Percentiles rank a stretch among this genome's conserved stretches.
Conservation (phyloP, 2,329 filamentous ascomycete genomes). For the Kalmusia sp. region DNA sequence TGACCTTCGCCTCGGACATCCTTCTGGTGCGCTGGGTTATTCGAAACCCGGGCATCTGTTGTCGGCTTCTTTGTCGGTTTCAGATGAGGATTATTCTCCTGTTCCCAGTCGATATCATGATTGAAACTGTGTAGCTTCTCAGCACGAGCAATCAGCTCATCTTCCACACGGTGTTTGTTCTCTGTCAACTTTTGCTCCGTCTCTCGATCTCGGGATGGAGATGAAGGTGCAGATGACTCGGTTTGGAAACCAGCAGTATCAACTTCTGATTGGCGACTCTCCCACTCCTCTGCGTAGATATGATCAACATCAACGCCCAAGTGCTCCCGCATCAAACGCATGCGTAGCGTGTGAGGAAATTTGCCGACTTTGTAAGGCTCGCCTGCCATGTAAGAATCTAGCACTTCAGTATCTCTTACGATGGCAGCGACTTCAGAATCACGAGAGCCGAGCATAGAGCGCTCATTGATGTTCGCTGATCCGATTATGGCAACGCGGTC, state of each 20-base stretch:
- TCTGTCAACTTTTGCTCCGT: conserved; percentile 50
- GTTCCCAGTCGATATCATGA: conserved; percentile 72
- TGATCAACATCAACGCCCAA: conserved; percentile 94
- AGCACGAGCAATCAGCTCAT: conserved; percentile 63
- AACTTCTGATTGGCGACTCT: conserved; percentile 54
- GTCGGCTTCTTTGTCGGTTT: conserved; percentile 62
- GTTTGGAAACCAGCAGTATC: conserved; percentile 70
- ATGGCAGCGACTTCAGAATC: conserved; percentile 93
- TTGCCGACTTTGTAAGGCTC: conserved; percentile 87
- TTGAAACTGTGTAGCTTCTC: conserved; percentile 74
- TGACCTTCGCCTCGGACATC: conserved; percentile 81
- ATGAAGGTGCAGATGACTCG: conserved; percentile 42
- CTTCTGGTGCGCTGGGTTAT: conserved; percentile 68
- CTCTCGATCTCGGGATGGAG: conserved; percentile 40
- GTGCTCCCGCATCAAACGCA: conserved; percentile 96
- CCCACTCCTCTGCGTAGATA: conserved; percentile 57
- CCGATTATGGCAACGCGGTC: conserved; percentile 93
- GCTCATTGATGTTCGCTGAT: conserved; percentile 98
- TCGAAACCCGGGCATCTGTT: conserved; percentile 64
- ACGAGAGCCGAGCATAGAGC: conserved; percentile 89
- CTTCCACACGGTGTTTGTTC: conserved; percentile 54
- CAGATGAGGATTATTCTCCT: conserved; percentile 64
- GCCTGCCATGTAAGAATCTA: conserved; percentile 90
- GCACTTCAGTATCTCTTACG: conserved; percentile 90
- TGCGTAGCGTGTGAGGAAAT: conserved; percentile 90